phyloP scores from a whole-genome alignment of 2,329 filamentous ascomycete genomes.

The Rugonectria rugulosa region DNA sequence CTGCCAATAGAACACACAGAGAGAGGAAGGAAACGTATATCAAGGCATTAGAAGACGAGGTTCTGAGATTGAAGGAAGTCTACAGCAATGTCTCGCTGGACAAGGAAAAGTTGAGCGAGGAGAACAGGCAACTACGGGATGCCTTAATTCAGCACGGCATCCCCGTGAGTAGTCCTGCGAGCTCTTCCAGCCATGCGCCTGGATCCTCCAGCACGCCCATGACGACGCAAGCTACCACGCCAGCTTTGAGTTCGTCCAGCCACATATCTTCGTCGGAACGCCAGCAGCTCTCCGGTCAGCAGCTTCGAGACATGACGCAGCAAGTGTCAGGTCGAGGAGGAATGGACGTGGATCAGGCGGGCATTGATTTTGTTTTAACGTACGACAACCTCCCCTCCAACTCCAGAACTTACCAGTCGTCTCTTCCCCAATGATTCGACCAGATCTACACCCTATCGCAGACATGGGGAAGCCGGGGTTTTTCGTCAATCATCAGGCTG shows the following conservation, averaged over 20 bases:
- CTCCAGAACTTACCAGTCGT: slow-evolving; percentile 68
- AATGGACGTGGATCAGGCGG: slow-evolving; percentile 80
- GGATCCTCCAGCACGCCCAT: slow-evolving; percentile 55
- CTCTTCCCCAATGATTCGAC: slow-evolving; percentile 61
- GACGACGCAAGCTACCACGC: slow-evolving; percentile 52
- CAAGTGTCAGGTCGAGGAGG: slow-evolving; percentile 44
- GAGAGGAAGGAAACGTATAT: slow-evolving; percentile 97
- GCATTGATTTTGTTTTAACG: slow-evolving; percentile 91
- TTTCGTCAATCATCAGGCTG: slow-evolving; percentile 37
- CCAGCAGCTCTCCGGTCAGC: slow-evolving; percentile 42
- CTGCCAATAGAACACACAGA: slow-evolving; percentile 81
- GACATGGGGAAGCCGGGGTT: background rate
- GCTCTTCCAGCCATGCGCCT: slow-evolving; percentile 62
- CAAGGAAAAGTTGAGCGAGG: slow-evolving; percentile 76
- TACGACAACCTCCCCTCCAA: slow-evolving; percentile 70
- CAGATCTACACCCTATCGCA: slow-evolving; percentile 25
- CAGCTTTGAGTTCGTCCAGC: slow-evolving; percentile 47
- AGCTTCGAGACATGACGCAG: slow-evolving; percentile 37
- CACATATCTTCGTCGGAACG: slow-evolving; percentile 26
- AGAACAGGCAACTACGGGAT: slow-evolving; percentile 77
- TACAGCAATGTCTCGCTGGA: slow-evolving; percentile 77
- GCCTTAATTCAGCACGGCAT: slow-evolving; percentile 63
- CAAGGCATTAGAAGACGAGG: slow-evolving; percentile 90
- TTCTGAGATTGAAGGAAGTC: slow-evolving; percentile 87
- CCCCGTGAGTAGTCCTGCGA: slow-evolving; percentile 43